Base-by-base conservation (phyloP, 2,329 filamentous ascomycete genomes). In the Arthrobotrys musiformis region DNA sequence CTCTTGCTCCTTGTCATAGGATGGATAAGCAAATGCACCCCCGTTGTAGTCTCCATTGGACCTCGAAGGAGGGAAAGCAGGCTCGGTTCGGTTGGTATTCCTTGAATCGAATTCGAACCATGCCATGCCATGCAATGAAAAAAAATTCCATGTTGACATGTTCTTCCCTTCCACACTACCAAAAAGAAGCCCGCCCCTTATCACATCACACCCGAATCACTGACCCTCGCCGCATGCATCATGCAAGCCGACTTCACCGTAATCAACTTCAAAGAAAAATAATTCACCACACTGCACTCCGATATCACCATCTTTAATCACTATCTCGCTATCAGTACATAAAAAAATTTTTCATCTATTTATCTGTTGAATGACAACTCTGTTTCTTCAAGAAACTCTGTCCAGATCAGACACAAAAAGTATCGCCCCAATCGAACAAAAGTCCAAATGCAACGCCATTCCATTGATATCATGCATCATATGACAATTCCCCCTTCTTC, bases 381-480 rank as follows among this genome's bases (percentile, higher is more conserved):
- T n/a, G n/a, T n/a, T n/a, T n/a, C n/a, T n/a, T 13, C 8, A 26
- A 28, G 22, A 50, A 22, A 58, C 19, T 33, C 17, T 24, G 35
- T 22, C 17, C n/a, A 6, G 28, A 19, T 4, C 33, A 17, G 17
- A n/a, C 19, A 46, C 6, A 22, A 54, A 56, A 35, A 37, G 19
- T 35, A 35, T 22, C 33, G 35, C 15, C 40, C 28, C 54, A 19
- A 24, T 19, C 22, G 19, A 35, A 5, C 30, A 11, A 35, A 35
- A 5, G 13, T 42, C 17, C 37, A 8, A 58, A 60, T 26, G 54
- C 54, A 42, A 62, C 63, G 44, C 48, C 44, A 48, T 24, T 0
- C 44, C 58, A 7, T 40, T 70, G 73, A 77, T 67, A 77, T 77
- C 73, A 70, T 70, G 66, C 66, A 77, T 70, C 73, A 77, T 70